phyloP scores from a whole-genome alignment of 2,329 filamentous ascomycete genomes.

The Epichloe sp. region DNA sequence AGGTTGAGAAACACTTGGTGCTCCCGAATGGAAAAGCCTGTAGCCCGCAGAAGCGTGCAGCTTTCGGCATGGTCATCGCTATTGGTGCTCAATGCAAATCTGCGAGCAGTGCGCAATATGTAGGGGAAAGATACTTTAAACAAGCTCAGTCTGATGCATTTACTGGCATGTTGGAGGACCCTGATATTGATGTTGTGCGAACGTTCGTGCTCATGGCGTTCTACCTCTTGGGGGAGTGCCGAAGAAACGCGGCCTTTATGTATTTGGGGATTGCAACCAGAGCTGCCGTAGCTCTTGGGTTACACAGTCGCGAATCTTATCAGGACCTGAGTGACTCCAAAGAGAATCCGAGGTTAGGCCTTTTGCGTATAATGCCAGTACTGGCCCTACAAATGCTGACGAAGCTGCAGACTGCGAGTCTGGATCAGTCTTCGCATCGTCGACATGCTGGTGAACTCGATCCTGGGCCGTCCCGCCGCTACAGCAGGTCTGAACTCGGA shows the following conservation, averaged over 20 bases:
- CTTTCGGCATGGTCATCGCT: conserved; percentile 23
- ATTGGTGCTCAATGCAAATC: conserved; percentile 18
- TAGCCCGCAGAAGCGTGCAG: conserved; percentile 11
- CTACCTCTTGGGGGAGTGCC: conserved; percentile 47
- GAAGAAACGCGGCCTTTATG: conserved; percentile 48
- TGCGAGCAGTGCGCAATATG: conserved; percentile 22
- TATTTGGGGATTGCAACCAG: conserved; percentile 46
- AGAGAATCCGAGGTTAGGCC: conserved; percentile 12
- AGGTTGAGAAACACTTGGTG: conserved; percentile 14
- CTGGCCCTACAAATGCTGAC: not conserved
- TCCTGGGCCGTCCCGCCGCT: conserved; percentile 24
- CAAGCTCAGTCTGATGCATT: conserved; percentile 15
- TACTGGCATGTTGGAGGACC: conserved; percentile 29
- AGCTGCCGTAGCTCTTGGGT: conserved; percentile 42
- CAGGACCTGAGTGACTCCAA: conserved; percentile 8
- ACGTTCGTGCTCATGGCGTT: conserved; percentile 43
- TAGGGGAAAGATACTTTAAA: conserved; percentile 15
- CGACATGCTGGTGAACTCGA: conserved; percentile 25
- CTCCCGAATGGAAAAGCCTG: conserved; percentile 3
- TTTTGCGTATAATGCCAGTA: not conserved
- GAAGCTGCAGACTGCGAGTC: conserved; percentile 17
- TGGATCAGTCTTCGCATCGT: conserved; percentile 26
- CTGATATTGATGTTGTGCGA: conserved; percentile 38
- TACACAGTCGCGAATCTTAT: conserved; percentile 30
- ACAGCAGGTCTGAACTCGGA: conserved; percentile 18